These are phyloP conservation scores for Ascochyta lentis DNA, from an alignment of 2,329 filamentous ascomycete genomes.

Conservation along the genomic window DNA sequence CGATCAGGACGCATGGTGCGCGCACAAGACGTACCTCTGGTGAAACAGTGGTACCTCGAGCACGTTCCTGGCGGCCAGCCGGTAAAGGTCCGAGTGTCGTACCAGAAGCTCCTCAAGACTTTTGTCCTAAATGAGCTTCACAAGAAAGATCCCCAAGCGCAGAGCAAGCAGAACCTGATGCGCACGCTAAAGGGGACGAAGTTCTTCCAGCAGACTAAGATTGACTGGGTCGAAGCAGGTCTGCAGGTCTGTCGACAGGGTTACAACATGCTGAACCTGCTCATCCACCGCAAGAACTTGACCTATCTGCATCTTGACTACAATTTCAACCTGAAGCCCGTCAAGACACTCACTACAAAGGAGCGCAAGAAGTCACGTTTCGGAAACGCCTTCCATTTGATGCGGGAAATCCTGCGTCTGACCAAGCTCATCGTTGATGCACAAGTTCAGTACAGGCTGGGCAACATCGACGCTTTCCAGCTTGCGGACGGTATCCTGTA, in stretches of 20 bases:
- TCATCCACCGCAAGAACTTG: slow-evolving; percentile 98
- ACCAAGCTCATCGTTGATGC: slow-evolving; percentile 99
- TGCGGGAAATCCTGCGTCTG: slow-evolving; percentile 94
- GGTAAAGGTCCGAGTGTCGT: slow-evolving; percentile 96
- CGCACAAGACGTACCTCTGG: slow-evolving; percentile 92
- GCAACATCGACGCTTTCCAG: slow-evolving; percentile 99
- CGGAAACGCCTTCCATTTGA: slow-evolving; percentile 97
- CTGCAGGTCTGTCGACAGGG: slow-evolving; percentile 97
- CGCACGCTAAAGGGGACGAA: slow-evolving; percentile 93
- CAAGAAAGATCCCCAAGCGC: slow-evolving; percentile 92
- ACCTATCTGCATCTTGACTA: slow-evolving; percentile 98
- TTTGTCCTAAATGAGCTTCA: slow-evolving; percentile 97
- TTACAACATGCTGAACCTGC: slow-evolving; percentile 98
- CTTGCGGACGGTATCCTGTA: slow-evolving; percentile 98
- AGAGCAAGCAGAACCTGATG: slow-evolving; percentile 92
- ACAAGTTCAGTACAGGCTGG: slow-evolving; percentile 95
- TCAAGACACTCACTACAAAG: slow-evolving; percentile 98
- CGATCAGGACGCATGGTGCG: slow-evolving; percentile 95
- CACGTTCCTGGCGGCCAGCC: slow-evolving; percentile 90
- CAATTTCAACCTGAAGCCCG: slow-evolving; percentile 99
- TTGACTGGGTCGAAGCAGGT: slow-evolving; percentile 99
- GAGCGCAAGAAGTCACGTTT: slow-evolving; percentile 99
- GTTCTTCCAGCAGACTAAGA: slow-evolving; percentile 99
- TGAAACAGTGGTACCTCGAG: slow-evolving; percentile 98
- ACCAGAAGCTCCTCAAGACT: slow-evolving; percentile 96